Conservation (phyloP, 306 rosid genomes). For the Cucurbita pepo region DNA sequence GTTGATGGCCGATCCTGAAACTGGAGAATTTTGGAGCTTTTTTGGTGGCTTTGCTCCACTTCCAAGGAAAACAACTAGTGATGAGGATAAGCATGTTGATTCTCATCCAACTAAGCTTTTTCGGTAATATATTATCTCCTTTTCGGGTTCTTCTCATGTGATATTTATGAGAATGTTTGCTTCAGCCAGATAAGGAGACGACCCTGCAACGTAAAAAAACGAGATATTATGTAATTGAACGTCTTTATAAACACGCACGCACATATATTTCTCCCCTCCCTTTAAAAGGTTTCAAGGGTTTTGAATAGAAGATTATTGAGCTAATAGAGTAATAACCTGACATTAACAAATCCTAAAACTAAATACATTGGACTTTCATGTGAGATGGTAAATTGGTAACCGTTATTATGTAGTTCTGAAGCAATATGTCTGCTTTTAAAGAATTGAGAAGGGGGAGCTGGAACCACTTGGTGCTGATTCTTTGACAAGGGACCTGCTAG, state of each 20-base stretch:
- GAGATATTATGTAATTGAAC: background rate
- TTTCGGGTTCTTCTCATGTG: background rate
- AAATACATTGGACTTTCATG: background rate
- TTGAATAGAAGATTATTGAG: background rate
- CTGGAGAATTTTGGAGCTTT: conserved; percentile 92
- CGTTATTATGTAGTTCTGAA: conserved; percentile 3
- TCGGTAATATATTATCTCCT: conserved; percentile 39
- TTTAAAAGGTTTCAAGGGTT: background rate
- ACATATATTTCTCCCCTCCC: background rate
- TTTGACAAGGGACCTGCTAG: conserved; percentile 62
- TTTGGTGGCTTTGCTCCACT: conserved; percentile 99
- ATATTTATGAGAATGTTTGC: conserved; percentile 1
- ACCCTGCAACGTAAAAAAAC: background rate
- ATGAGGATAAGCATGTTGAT: conserved; percentile 38
- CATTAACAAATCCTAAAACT: background rate
- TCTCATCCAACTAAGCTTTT: conserved; percentile 56
- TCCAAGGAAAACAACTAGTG: conserved; percentile 57
- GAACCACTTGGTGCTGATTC: conserved; percentile 51
- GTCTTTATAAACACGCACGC: background rate
- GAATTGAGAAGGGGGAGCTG: conserved; percentile 63
- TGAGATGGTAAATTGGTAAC: background rate
- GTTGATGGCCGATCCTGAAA: conserved; percentile 91
- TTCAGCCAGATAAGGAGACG: conserved; percentile 2
- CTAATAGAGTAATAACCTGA: background rate
- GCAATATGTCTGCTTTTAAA: conserved; percentile 22